Conservation (phyloP, 2,329 filamentous ascomycete species). For the Colletotrichum lupini region DNA sequence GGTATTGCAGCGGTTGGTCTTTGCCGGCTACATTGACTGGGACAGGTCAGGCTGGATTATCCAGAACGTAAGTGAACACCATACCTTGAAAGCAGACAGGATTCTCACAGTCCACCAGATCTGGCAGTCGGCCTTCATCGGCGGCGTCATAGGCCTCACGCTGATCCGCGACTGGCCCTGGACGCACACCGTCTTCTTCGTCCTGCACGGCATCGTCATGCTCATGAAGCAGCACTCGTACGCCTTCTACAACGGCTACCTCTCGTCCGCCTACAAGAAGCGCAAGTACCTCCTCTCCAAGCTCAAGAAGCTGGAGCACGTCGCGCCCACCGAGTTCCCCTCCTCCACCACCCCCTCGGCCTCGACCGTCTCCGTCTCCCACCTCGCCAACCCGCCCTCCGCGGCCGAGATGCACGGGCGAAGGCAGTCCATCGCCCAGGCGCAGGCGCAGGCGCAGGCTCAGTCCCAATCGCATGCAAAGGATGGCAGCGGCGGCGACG, state of each 20-base stretch:
- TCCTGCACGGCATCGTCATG: constrained; percentile 79
- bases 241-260: constrained; percentile 81
- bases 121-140: constrained; percentile 76
- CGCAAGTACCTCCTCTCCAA: constrained; percentile 56
- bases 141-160: constrained; percentile 71
- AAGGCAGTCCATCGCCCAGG: constrained; percentile 51
- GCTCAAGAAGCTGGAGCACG: constrained; percentile 67
- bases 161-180: constrained; percentile 82
- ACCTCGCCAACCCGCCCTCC: constrained; percentile 55
- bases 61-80: constrained; percentile 65
- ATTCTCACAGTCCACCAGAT: constrained; percentile 50
- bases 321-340: constrained; percentile 57
- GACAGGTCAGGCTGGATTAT: constrained; percentile 76
- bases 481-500: constrained; percentile 49
- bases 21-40: constrained; percentile 73
- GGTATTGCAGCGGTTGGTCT: constrained; percentile 71
- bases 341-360: constrained; percentile 54
- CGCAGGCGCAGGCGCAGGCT: background rate
- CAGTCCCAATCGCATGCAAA: too few species aligned
- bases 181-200: constrained; percentile 84
- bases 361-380: constrained; percentile 56
- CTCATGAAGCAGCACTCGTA: constrained; percentile 89
- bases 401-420: constrained; percentile 49
- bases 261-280: constrained; percentile 69
- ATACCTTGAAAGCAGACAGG: background rate